These are phyloP conservation scores for Argentina anserina DNA, from an alignment of 306 rosid genomes.

Conservation along the genomic window DNA sequence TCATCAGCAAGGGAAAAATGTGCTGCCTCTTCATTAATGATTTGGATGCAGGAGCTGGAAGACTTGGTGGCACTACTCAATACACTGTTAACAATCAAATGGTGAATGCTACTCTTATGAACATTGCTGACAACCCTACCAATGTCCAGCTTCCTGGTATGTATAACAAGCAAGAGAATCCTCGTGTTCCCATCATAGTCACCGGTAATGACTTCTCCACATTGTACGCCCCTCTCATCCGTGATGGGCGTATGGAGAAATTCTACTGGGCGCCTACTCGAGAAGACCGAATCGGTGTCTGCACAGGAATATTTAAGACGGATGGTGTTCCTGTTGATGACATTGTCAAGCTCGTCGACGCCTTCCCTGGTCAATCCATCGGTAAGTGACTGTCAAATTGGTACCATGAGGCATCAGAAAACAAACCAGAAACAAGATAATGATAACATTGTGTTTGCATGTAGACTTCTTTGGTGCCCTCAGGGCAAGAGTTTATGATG, in stretches of 20 bases:
- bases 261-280: slow-evolving; percentile 83
- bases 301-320: slow-evolving; percentile 55
- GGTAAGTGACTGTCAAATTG: slow-evolving; percentile 35
- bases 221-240: slow-evolving; percentile 73
- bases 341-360: slow-evolving; percentile 60
- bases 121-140: slow-evolving; percentile 76
- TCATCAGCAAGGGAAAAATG: slow-evolving; percentile 69
- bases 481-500: slow-evolving; percentile 75
- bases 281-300: slow-evolving; percentile 66
- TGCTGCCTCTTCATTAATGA: slow-evolving; percentile 77
- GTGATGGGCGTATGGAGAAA: slow-evolving; percentile 83
- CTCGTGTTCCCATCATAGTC: slow-evolving; percentile 62
- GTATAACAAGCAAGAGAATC: slow-evolving; percentile 76
- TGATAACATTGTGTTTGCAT: neutral
- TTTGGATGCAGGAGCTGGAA: slow-evolving; percentile 81
- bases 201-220: slow-evolving; percentile 81
- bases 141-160: slow-evolving; percentile 75
- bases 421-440: neutral
- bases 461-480: slow-evolving; percentile 73
- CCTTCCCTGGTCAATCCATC: slow-evolving; percentile 70
- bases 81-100: slow-evolving; percentile 81
- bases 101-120: slow-evolving; percentile 83
- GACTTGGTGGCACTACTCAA: slow-evolving; percentile 69
- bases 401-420: neutral
- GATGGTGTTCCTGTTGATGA: slow-evolving; percentile 42